Percentiles rank a stretch among this genome's conserved stretches.
These are phyloP conservation scores for Rhexocercosporidium sp. DNA, from an alignment of 2,329 filamentous ascomycete genomes.

Conservation along the genomic window DNA sequence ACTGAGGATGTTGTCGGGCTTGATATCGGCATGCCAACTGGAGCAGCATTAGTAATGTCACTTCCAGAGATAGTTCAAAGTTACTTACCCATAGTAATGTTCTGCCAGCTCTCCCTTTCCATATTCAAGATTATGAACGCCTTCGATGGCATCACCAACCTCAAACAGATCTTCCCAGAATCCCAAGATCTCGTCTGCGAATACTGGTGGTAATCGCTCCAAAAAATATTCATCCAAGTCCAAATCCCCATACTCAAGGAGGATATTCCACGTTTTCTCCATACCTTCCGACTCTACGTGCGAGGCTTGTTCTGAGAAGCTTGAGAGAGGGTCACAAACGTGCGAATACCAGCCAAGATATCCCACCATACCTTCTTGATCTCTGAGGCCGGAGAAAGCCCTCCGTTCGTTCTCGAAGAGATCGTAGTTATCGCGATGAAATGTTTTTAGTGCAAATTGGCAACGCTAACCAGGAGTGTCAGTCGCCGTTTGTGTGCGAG, in stretches of 20 bases:
- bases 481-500: neutral
- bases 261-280: neutral
- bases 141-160: conserved; percentile 40
- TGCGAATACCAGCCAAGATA: neutral
- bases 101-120: neutral
- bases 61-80: neutral
- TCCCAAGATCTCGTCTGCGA: conserved; percentile 35
- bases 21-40: conserved; percentile 45
- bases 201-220: conserved; percentile 38
- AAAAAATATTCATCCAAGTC: conserved; percentile 43
- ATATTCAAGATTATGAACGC: conserved; percentile 38
- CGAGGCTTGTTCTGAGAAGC: too few species aligned
- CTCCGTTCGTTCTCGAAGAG: neutral
- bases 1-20: conserved; percentile 44
- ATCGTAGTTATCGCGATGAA: neutral
- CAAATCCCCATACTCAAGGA: conserved; percentile 42
- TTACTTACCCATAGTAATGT: neutral
- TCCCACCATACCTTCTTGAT: neutral
- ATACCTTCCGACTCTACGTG: too few species aligned
- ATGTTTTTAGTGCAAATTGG: neutral
- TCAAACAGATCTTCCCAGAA: conserved; percentile 44
- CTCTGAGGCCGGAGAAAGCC: neutral
- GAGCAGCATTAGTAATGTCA: neutral
- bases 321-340: too few species aligned
- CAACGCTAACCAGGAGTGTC: neutral